Percentiles rank a stretch among this genome's conserved stretches.
These are phyloP conservation scores for Rosa multiflora DNA, from an alignment of 306 rosid species.

Conservation along the genomic window DNA sequence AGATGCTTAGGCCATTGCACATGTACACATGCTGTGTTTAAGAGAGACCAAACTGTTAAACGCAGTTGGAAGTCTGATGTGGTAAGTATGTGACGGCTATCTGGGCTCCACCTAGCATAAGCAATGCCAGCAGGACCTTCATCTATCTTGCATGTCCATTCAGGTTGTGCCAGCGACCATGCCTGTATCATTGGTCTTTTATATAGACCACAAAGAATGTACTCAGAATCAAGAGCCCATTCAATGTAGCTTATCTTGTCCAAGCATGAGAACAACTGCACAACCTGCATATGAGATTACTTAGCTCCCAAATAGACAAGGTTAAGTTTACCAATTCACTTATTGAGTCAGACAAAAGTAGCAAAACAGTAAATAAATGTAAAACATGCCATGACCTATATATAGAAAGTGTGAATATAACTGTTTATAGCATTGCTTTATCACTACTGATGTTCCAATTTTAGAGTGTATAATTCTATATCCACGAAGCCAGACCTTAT, in stretches of 20 bases:
- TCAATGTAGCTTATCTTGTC: slow-evolving; percentile 98
- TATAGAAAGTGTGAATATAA: neutral
- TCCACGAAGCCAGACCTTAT: neutral
- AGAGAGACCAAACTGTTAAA: slow-evolving; percentile 88
- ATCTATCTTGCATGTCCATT: slow-evolving; percentile 99
- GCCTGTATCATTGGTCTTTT: slow-evolving; percentile 97
- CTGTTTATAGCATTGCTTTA: neutral
- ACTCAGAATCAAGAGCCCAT: slow-evolving; percentile 98
- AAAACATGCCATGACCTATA: neutral
- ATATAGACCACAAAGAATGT: slow-evolving; percentile 93
- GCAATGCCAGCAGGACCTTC: slow-evolving; percentile 98
- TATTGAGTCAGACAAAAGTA: slow-evolving; percentile 7
- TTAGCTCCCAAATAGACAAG: slow-evolving; percentile 21
- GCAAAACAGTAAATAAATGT: slow-evolving; percentile 11
- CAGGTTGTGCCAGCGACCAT: slow-evolving; percentile 95
- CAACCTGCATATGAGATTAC: slow-evolving; percentile 63
- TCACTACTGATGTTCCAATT: neutral
- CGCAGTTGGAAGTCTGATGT: slow-evolving; percentile 93
- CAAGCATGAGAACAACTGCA: slow-evolving; percentile 96
- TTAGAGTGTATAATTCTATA: neutral
- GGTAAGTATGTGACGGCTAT: slow-evolving; percentile 96
- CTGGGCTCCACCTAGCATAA: slow-evolving; percentile 99
- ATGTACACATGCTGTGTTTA: slow-evolving; percentile 95
- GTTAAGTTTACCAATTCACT: slow-evolving; percentile 19
- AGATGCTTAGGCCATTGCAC: slow-evolving; percentile 95